Conservation (phyloP, 2,329 filamentous ascomycete genomes). For the Penicillium sp. region DNA sequence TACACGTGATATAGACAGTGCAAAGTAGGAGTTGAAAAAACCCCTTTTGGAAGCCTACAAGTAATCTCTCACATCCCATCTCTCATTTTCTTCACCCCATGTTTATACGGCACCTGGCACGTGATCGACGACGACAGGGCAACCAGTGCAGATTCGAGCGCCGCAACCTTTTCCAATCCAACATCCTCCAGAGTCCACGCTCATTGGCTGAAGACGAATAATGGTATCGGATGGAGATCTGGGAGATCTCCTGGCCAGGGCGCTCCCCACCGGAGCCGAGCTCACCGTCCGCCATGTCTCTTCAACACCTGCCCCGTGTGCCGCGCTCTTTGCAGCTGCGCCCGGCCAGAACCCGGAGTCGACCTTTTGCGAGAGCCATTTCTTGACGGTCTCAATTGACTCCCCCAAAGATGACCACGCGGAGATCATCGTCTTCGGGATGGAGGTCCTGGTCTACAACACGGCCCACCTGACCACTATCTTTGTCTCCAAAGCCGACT, state of each 20-base stretch:
- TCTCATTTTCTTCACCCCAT: background rate
- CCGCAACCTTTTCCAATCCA: conserved; percentile 19
- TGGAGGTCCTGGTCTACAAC: conserved; percentile 85
- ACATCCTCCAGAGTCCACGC: conserved; percentile 15
- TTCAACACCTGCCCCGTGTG: conserved; percentile 71
- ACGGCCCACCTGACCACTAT: conserved; percentile 78
- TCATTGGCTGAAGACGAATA: conserved; percentile 17
- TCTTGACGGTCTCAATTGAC: conserved; percentile 58
- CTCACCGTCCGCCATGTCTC: conserved; percentile 84
- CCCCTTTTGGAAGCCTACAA: background rate
- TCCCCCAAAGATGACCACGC: conserved; percentile 26
- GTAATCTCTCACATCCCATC: background rate
- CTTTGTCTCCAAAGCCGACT: conserved; percentile 96
- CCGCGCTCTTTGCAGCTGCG: conserved; percentile 75
- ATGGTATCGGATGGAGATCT: conserved; percentile 36
- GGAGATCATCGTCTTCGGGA: conserved; percentile 71
- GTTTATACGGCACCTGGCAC: conserved; percentile 14
- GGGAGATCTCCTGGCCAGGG: conserved; percentile 50
- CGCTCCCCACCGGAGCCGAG: conserved; percentile 51
- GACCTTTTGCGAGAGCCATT: conserved; percentile 87
- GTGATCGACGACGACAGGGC: conserved; percentile 18
- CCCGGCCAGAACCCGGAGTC: conserved; percentile 68
- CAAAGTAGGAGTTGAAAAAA: too few species aligned
- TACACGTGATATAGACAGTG: too few species aligned
- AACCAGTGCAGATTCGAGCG: conserved; percentile 11